phyloP scores from a whole-genome alignment of 2,329 filamentous ascomycete species.

The Graphilbum fragrans region DNA sequence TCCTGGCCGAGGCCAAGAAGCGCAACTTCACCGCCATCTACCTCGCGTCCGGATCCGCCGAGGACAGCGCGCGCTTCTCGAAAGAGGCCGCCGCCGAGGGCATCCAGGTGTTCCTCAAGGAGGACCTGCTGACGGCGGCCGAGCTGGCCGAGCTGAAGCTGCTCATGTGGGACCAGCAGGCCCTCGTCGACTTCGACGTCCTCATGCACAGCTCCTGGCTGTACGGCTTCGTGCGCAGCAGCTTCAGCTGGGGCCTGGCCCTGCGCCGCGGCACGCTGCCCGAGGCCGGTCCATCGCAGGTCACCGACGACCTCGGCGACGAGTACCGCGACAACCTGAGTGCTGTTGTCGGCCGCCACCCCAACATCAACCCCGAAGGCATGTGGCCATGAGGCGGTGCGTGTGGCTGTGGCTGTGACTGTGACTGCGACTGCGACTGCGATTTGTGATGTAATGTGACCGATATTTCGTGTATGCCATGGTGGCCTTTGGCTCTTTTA shows the following conservation, averaged over 20 bases:
- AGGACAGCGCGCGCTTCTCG: conserved; percentile 17
- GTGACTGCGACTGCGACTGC: neutral
- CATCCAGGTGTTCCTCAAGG: conserved; percentile 21
- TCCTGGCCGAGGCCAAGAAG: conserved; percentile 20
- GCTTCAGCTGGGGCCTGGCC: conserved; percentile 8
- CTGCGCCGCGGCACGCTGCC: conserved; percentile 8
- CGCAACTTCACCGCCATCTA: conserved; percentile 20
- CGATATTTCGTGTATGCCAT: too few relatives aligned
- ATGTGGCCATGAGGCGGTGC: conserved; percentile 7
- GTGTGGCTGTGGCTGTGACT: neutral
- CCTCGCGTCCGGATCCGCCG: conserved; percentile 21
- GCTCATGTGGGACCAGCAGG: conserved; percentile 17
- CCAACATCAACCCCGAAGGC: conserved; percentile 9
- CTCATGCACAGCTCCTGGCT: conserved; percentile 8
- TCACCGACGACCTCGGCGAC: conserved; percentile 1
- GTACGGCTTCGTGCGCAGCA: conserved; percentile 9
- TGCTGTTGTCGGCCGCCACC: conserved; percentile 8
- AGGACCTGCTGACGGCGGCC: conserved; percentile 18
- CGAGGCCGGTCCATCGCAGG: conserved; percentile 5
- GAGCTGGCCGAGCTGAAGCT: conserved; percentile 16
- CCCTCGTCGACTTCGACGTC: conserved; percentile 9
- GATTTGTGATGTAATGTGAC: too few relatives aligned
- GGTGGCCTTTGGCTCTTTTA: too few relatives aligned
- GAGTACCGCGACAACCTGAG: conserved; percentile 10
- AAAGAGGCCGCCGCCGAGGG: conserved; percentile 13